Conservation (phyloP, 345 rosid species). For the Lepidium sativum region DNA sequence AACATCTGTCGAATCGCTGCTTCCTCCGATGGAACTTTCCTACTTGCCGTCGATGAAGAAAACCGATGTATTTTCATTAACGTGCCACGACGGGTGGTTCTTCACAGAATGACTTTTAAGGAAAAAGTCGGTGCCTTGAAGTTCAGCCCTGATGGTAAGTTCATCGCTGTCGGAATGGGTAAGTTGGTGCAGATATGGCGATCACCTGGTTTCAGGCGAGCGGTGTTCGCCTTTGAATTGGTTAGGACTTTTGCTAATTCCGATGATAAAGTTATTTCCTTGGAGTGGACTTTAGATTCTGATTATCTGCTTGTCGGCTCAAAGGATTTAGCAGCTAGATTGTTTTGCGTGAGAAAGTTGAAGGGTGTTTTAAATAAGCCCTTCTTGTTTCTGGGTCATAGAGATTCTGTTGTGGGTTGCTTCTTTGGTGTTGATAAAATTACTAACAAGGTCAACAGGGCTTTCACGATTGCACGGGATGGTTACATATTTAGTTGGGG, state of each 20-base stretch:
- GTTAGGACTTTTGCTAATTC: slow-evolving; percentile 75
- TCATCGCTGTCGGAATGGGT: slow-evolving; percentile 71
- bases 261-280: slow-evolving; percentile 49
- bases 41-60: slow-evolving; percentile 71
- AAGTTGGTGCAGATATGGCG: slow-evolving; percentile 85
- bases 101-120: slow-evolving; percentile 67
- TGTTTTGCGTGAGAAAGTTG: slow-evolving; percentile 55
- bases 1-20: slow-evolving; percentile 68
- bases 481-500: slow-evolving; percentile 77
- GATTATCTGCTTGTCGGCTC: slow-evolving; percentile 75
- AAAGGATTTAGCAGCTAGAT: slow-evolving; percentile 72
- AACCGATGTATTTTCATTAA: slow-evolving; percentile 77
- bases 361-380: slow-evolving; percentile 61
- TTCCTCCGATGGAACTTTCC: slow-evolving; percentile 70
- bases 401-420: slow-evolving; percentile 78
- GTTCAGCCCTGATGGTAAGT: slow-evolving; percentile 75
- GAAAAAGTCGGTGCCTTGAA: slow-evolving; percentile 44
- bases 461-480: slow-evolving; percentile 70
- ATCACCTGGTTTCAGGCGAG: slow-evolving; percentile 73
- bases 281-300: slow-evolving; percentile 79
- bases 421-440: slow-evolving; percentile 75
- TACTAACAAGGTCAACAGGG: slow-evolving; percentile 41
- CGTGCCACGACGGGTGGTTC: slow-evolving; percentile 55
- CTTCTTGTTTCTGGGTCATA: slow-evolving; percentile 72
- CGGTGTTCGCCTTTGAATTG: slow-evolving; percentile 61